Base-by-base conservation (phyloP, 2,329 filamentous ascomycete species). In the Epichloe hybrida region DNA sequence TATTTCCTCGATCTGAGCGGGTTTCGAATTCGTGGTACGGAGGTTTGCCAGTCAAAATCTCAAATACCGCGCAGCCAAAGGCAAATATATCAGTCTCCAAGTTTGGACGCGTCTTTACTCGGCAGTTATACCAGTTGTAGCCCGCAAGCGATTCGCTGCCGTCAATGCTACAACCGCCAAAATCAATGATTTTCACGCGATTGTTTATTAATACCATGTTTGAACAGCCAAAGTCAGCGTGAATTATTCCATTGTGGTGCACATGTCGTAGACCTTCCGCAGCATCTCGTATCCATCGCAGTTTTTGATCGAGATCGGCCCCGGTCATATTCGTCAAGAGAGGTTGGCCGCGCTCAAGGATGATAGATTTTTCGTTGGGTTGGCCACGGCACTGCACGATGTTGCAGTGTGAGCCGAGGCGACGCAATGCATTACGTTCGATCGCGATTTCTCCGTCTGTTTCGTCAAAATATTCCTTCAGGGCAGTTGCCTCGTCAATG, bases 381-480 rank as follows among this genome's bases (percentile, higher is more conserved):
- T 52, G 20, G 15, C 46, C 50, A 5, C 46, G 50, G 6, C 50
- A 31, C 39, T 44, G 46, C 8, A 52, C 50, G 9, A 52, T 49
- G 34, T 52, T 52, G 27, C 40, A 27, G 21, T 52, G 50, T 27
- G 41, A 36, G 42, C 50, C 47, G 2, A 52, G 37, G 13, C 51
- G 51, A 20, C 11, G 3, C n/a, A 50, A 52, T 50, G 51, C 51
- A n/a, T 20, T 8, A n/a, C 51, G 48, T 35, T 52, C 47, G 13
- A 50, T 37, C 13, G 42, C 11, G 40, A 52, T 50, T 12, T 35
- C 46, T 6, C 38, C 47, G 48, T 50, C 51, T 1, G 17, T 43
- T 50, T 50, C 47, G 17, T 52, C 48, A 20, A 44, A 47, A 47
- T 52, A 52, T 23, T 47, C 42, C 31, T 52, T 52, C 21, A 50